Evolutionary conservation across 208 protist genomes (phyloP).

Genomic region (Acanthamoeba culbertsoni): DNA sequence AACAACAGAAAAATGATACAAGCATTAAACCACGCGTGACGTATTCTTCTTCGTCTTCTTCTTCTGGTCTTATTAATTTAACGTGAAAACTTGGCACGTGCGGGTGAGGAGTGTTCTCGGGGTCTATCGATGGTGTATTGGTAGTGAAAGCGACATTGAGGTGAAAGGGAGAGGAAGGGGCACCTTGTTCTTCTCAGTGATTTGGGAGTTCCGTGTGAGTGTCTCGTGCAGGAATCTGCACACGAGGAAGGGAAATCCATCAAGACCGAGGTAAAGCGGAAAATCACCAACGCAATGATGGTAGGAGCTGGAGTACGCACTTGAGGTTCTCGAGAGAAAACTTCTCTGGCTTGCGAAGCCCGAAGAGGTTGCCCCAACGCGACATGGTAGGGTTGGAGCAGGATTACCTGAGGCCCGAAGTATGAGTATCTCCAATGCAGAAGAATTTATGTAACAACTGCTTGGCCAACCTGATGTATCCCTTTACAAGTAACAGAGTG

Average conservation of each 20-base stretch:
- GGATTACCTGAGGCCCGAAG: background rate
- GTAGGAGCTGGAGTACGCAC: background rate
- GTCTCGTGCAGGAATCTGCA: conserved; percentile 74
- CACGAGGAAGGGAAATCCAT: background rate
- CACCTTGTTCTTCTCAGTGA: conserved; percentile 69
- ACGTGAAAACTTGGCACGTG: too few relatives aligned
- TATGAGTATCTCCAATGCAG: background rate
- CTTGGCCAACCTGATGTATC: too few relatives aligned
- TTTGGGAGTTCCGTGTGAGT: conserved; percentile 65
- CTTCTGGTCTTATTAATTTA: too few relatives aligned
- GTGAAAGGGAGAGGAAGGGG: background rate
- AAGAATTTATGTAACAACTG: too few relatives aligned
- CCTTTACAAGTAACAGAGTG: too few relatives aligned
- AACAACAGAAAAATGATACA: background rate
- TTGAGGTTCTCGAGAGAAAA: conserved; percentile 73
- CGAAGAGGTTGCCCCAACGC: background rate
- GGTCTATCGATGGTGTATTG: too few relatives aligned
- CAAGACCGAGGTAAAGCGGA: too few relatives aligned
- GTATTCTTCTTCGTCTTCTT: too few relatives aligned
- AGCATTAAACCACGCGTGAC: background rate
- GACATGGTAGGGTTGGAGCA: background rate
- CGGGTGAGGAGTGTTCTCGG: too few relatives aligned
- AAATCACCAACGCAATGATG: too few relatives aligned
- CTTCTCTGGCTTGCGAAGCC: conserved; percentile 67
- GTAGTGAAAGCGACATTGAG: too few relatives aligned